Evolutionary conservation across 176 grass and related monocot species (phyloP).

Genomic region (Dendrocalamus sinicus): DNA sequence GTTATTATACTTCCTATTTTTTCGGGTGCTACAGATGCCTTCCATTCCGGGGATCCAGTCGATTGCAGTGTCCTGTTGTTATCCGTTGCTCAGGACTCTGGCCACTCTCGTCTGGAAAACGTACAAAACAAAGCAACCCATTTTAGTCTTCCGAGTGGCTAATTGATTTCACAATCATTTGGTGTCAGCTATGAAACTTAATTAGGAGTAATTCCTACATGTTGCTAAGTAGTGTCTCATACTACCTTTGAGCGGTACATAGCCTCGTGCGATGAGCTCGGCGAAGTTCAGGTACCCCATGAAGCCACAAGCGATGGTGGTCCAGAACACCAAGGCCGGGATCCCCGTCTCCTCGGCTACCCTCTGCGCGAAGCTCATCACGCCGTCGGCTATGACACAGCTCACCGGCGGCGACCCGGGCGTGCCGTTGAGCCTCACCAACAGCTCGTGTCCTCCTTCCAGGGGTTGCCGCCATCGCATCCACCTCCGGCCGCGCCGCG

Average conservation of each 20-base stretch:
- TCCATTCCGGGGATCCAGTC: slow-evolving; percentile 68
- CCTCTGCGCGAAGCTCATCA: slow-evolving; percentile 37
- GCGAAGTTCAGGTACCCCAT: slow-evolving; percentile 40
- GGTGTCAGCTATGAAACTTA: too few species aligned
- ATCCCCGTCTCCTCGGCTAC: slow-evolving; percentile 27
- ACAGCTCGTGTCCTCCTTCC: too few species aligned
- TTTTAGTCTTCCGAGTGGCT: neutral
- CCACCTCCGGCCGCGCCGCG: neutral
- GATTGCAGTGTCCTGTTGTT: slow-evolving; percentile 63
- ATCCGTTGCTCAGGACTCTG: slow-evolving; percentile 68
- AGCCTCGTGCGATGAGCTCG: slow-evolving; percentile 60
- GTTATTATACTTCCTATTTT: too few species aligned
- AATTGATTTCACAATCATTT: neutral
- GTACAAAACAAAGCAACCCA: neutral
- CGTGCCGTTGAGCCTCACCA: slow-evolving; percentile 49
- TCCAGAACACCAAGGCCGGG: slow-evolving; percentile 43
- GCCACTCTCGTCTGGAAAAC: slow-evolving; percentile 49
- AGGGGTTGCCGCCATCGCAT: too few species aligned
- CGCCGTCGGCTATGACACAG: slow-evolving; percentile 38
- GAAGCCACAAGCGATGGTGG: slow-evolving; percentile 9
- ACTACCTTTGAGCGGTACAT: slow-evolving; percentile 64
- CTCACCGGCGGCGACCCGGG: slow-evolving; percentile 20
- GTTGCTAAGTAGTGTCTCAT: neutral
- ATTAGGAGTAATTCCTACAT: neutral
- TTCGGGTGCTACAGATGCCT: too few species aligned